Percentiles rank a stretch among this genome's conserved stretches.
Evolutionary conservation across 441 rosid genomes (phyloP).

Genomic region (Eutrema salsugineum): DNA sequence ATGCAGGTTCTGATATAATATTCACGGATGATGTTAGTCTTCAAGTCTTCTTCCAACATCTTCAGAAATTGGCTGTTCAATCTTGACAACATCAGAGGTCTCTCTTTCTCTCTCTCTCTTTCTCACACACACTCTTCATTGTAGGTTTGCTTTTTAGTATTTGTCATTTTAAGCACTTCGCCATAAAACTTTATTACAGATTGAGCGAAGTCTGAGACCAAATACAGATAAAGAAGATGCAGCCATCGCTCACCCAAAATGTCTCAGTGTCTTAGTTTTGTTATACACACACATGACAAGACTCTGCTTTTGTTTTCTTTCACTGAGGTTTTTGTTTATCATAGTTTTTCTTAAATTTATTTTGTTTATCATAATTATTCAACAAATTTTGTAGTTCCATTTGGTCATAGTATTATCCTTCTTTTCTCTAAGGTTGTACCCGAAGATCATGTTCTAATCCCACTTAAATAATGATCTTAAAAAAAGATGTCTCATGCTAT

Average conservation of each 20-base stretch:
- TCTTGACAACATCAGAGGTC: constrained; percentile 43
- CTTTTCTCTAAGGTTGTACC: background rate
- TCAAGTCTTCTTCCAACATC: constrained; percentile 94
- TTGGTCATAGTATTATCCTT: background rate
- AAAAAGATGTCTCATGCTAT: no score
- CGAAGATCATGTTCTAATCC: background rate
- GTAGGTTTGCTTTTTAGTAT: background rate
- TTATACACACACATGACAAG: background rate
- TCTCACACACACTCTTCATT: background rate
- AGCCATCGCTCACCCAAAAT: constrained; percentile 1
- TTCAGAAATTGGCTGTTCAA: constrained; percentile 97
- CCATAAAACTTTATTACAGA: background rate
- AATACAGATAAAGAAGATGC: constrained; percentile 20
- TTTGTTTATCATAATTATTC: constrained; percentile 1
- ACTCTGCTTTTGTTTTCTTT: constrained; percentile 5
- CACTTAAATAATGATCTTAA: no score
- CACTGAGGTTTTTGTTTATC: background rate
- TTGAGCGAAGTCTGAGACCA: background rate
- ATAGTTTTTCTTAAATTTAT: no score
- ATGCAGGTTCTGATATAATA: constrained; percentile 81
- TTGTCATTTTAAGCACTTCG: background rate
- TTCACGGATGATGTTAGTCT: constrained; percentile 98
- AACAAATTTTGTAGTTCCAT: constrained; percentile 28
- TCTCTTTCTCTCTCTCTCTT: background rate
- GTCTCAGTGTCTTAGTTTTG: background rate